Evolutionary conservation across 257 asterid species (phyloP), one percentile per base, ranked within the genome.

Genomic region (Jacaranda mimosifolia): DNA sequence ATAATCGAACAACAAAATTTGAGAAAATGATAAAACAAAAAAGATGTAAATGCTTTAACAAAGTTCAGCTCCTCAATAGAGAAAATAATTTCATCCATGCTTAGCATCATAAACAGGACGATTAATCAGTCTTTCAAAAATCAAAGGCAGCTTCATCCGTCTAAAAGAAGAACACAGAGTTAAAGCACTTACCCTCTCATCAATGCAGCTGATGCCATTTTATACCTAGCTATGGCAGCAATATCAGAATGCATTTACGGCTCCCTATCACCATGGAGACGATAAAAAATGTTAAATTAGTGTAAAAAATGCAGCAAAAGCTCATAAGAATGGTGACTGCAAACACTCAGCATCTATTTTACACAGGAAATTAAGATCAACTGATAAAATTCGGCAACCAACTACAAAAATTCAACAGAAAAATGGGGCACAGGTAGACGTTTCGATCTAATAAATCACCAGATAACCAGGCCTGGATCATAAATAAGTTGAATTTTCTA

Each of bases 181-280:
- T 14, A 49, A 40, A 68, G n/a, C 45, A 71, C 83, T 79, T n/a
- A 86, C 89, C 81, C 45, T 46, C 56, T 72, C 12, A 76, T 74
- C 35, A 85, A 57, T 38, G 77, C 64, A 83, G 70, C 85, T 76
- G 45, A 74, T 3, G 72, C 75, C 84, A 75, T 84, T 74, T 72
- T 72, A 68, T 70, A 63, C 68, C 66, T 57, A 40, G 70, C 65
- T 57, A n/a, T 77, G 35, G 68, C 12, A 80, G 72, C 67, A 63
- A 70, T 74, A 45, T 39, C 74, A 7, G 87, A 73, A 74, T 74
- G 75, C 85, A 74, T 76, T 40, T 70, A 75, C 40, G 68, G 59
- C 74, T 69, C 73, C 52, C 83, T 70, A 46, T 5, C 19, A 71
- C 59, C 38, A 48, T 15, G 5, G 71, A 14, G 35, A 60, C 48